Conservation (phyloP, 768 basidiomycete genomes). For the Suillus lakei region DNA sequence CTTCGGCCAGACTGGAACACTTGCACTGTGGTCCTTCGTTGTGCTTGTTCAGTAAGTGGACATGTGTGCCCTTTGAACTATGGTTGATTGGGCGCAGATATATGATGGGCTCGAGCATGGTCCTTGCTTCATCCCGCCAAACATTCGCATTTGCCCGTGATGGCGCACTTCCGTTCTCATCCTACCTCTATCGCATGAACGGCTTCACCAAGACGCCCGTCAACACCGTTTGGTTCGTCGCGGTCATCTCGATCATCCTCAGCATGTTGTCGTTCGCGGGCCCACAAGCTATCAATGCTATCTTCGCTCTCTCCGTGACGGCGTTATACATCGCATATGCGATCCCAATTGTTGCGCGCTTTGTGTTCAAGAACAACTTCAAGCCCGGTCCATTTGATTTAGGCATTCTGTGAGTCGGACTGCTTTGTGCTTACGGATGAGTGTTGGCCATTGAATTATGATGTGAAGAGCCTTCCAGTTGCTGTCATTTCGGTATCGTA, state of each 20-base stretch:
- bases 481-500: slow-evolving; percentile 58
- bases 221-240: slow-evolving; percentile 61
- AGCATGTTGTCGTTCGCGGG: slow-evolving; percentile 62
- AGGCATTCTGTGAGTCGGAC: slow-evolving; percentile 41
- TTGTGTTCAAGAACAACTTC: slow-evolving; percentile 50
- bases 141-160: slow-evolving; percentile 63
- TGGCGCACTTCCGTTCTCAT: slow-evolving; percentile 64
- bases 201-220: slow-evolving; percentile 56
- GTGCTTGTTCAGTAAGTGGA: slow-evolving; percentile 49
- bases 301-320: slow-evolving; percentile 57
- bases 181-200: slow-evolving; percentile 60
- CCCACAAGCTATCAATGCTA: slow-evolving; percentile 56
- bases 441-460: neutral
- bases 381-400: slow-evolving; percentile 54
- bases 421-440: slow-evolving; percentile 18
- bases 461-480: slow-evolving; percentile 56
- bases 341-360: slow-evolving; percentile 57
- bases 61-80: neutral
- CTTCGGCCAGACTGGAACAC: slow-evolving; percentile 46
- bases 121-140: slow-evolving; percentile 58
- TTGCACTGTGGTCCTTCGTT: slow-evolving; percentile 61
- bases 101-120: slow-evolving; percentile 57
- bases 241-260: slow-evolving; percentile 43
- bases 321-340: slow-evolving; percentile 51
- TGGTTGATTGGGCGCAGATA: slow-evolving; percentile 31